Evolutionary conservation across 2,329 filamentous ascomycete species (phyloP).

Genomic region (Paecilomyces sp.): DNA sequence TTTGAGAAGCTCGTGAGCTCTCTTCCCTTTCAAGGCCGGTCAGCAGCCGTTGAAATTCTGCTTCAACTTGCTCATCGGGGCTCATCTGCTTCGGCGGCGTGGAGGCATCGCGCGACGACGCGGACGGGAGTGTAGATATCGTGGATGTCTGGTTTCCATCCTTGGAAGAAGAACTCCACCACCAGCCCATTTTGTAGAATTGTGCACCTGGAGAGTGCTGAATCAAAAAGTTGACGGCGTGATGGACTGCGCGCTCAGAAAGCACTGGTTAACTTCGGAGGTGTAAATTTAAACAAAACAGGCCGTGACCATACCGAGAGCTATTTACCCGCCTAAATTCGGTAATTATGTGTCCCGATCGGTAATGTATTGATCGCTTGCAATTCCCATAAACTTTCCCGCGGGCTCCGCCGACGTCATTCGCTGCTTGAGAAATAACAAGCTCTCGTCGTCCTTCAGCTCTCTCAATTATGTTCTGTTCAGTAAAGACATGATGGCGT

Average conservation of each 20-base stretch:
- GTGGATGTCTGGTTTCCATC: slow-evolving; percentile 16
- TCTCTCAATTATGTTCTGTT: not conserved
- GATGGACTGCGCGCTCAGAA: slow-evolving; percentile 1
- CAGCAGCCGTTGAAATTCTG: slow-evolving; percentile 48
- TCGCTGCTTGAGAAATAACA: not conserved
- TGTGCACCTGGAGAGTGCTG: not conserved
- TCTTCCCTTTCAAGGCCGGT: slow-evolving; percentile 37
- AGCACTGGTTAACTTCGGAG: not conserved
- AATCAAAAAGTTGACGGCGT: not conserved
- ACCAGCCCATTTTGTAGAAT: slow-evolving; percentile 38
- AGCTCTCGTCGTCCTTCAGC: not conserved
- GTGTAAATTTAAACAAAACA: slow-evolving; percentile 27
- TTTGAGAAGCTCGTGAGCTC: slow-evolving; percentile 10
- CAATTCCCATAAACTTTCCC: not conserved
- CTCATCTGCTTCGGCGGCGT: slow-evolving; percentile 20
- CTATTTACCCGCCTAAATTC: not conserved
- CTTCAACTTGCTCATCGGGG: slow-evolving; percentile 44
- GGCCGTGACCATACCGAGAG: slow-evolving; percentile 5
- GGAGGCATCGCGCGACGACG: slow-evolving; percentile 4
- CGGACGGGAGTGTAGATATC: slow-evolving; percentile 7
- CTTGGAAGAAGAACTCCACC: slow-evolving; percentile 30
- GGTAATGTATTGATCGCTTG: not conserved
- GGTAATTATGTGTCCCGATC: not conserved
- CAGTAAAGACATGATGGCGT: not conserved
- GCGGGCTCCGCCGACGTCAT: not conserved